A percentile compares a stretch with the other conserved stretches of the same genome.
Evolutionary conservation across 768 basidiomycete genomes (phyloP).

Genomic region (Agaricus sinodeliciosus): DNA sequence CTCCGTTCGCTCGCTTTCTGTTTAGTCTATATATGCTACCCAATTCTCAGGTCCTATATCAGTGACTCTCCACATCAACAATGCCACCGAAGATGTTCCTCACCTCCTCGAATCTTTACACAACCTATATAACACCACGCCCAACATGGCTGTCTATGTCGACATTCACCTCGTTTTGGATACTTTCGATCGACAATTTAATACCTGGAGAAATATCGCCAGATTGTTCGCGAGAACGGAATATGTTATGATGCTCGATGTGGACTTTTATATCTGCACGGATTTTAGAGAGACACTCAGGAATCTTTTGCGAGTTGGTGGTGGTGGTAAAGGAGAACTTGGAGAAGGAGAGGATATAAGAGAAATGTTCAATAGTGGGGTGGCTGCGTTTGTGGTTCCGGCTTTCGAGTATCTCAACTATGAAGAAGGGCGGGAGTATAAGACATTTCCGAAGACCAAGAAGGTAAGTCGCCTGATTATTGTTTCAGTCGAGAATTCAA

Average conservation of each 20-base stretch:
- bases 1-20: not conserved
- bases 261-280: conserved; percentile 83
- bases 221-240: conserved; percentile 79
- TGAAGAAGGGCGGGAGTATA: conserved; percentile 52
- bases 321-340: not conserved
- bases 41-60: conserved; percentile 66
- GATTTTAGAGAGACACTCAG: conserved; percentile 58
- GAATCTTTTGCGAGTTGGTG: conserved; percentile 13
- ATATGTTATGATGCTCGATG: conserved; percentile 87
- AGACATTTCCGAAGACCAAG: conserved; percentile 64
- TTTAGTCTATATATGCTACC: not conserved
- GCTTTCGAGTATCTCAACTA: conserved; percentile 77
- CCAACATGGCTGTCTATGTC: conserved; percentile 59
- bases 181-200: conserved; percentile 77
- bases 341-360: not conserved
- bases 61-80: conserved; percentile 70
- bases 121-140: conserved; percentile 58
- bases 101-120: conserved; percentile 57
- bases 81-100: conserved; percentile 37
- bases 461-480: conserved; percentile 32
- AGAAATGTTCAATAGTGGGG: conserved; percentile 26
- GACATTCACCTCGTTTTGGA: conserved; percentile 87
- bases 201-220: conserved; percentile 85
- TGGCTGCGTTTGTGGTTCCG: conserved; percentile 72
- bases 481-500: not conserved